Base-by-base conservation (phyloP, 2,329 filamentous ascomycete species). In the Cladosporium sp. region DNA sequence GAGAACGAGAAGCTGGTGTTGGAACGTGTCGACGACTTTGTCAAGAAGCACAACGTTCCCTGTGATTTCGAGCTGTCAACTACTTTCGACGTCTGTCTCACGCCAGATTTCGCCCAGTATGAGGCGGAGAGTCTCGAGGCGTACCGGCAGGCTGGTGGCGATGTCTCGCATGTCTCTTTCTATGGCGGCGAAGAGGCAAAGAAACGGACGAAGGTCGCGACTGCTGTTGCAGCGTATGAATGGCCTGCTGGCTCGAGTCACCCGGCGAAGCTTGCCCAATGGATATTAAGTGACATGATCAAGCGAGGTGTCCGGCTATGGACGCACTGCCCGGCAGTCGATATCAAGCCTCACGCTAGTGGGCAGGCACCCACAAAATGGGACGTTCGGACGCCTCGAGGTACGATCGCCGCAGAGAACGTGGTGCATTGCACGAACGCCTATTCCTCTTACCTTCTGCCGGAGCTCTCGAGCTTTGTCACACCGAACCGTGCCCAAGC, bases 241-340 rank as follows among this genome's bases (percentile, higher is more conserved):
- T 80, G 78, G 78, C 75, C 77, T 3, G 78, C 77, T 13, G 78
- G 75, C 3, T 79, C 76, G 3, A 76, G 70, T 34, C 78, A 80
- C 63, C 78, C 78, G 3, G 77, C 77, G 5, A 80, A 79, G 61
- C 64, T 80, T 19, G 73, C 75, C 0, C 78, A 80, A n/a, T 80
- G 76, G 69, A 69, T 80, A 12, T 66, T 80, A 19, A 64, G 62
- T 12, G 64, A 68, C 15, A 69, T 68, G 13, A 69, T 78, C 5
- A 64, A 65, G 1, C 69, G 69, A 39, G 78, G 78, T 6, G 73
- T 68, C 3, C 66, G 59, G 25, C 60, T 80, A 4, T 78, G 73
- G 62, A 78, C 77, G 0, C 73, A 77, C 55, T 77, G 75, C 44
- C 73, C 75, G 7, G 77, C 72, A 0, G 69, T 64, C 53, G 10